Evolutionary conservation across 768 basidiomycete genomes (phyloP), one percentile per base, ranked within the genome.

Genomic region (Leccinum uliginosum): DNA sequence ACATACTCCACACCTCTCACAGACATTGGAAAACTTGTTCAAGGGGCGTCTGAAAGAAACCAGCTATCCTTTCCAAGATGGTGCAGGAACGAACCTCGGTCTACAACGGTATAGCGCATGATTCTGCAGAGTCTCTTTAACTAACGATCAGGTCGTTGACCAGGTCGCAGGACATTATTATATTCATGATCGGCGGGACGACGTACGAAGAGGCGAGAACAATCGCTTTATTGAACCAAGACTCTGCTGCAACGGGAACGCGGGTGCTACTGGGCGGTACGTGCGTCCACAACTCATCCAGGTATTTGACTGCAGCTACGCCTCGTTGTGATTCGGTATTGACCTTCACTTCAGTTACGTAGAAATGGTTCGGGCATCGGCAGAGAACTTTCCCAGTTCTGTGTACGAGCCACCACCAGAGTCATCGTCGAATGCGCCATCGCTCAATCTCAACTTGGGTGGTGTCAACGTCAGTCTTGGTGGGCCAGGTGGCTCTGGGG

Each of bases 181-280:
- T 99, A 57, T 99, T 98, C 74, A 88, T 99, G 77, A 85, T 98
- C 57, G 97, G 97, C 27, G 97, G 97, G 0, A 86, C 93, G 27
- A 98, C 97, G 0, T 98, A 97, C 65, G 95, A 93, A 70, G 97
- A 99, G 72, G 93, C 93, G 0, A 80, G 92, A 60, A 81, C 89
- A 0, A 81, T 98, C 12, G 83, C 92, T 6, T 74, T 93, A 49
- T 78, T 96, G 61, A 99, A 98, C 68, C 89, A 94, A 68, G 92
- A 93, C 62, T 76, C 84, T 15, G 69, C 77, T 29, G 72, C 76
- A 21, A 79, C 83, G 14, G 89, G 88, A 1, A 85, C 86, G 19
- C 80, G 94, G 32, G 74, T 98, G 43, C 71, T 99, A 3, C 82
- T 99, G 4, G 97, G 96, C 2, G 96, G 97, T 15, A 98, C 94